Evolutionary conservation across 768 basidiomycete species (phyloP), one percentile per base, ranked within the genome.

Genomic region (Cubamyces sp.): DNA sequence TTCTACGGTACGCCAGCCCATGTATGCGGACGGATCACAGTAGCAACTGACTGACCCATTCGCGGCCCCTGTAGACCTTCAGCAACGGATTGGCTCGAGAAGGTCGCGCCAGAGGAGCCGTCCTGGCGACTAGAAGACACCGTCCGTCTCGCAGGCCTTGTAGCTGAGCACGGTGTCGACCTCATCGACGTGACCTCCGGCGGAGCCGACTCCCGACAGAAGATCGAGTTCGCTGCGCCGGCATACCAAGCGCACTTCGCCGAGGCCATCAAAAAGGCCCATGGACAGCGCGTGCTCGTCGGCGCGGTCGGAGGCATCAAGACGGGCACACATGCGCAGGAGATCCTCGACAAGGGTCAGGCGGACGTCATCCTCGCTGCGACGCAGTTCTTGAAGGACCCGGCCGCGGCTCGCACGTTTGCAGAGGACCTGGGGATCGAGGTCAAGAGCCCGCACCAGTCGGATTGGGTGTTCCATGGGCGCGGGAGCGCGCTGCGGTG

Each of bases 101-200:
- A 82, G 56, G 76, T 78, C 6, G 72, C 81, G 5, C 84, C 85
- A 0, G 74, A 87, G 60, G 83, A 87, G 63, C 80, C 81, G n/a
- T 83, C 83, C 5, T 91, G 92, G 91, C 79, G 81, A 14, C 63
- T 82, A 1, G 84, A 88, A 69, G 91, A 92, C 69, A 89, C 87
- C 60, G 80, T 86, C 12, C 65, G 79, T 16, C 76, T 92, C 28
- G 82, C 85, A 1, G 73, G 76, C 18, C 79, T 86, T 61, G 79
- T 93, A 19, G 77, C 77, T n/a, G 79, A 82, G 19, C 80, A 84
- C 49, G 90, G 90, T 9, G 81, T 93, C 55, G 92, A 93, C 71
- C 77, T 94, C 40, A 73, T 93, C 52, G 91, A 93, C 66, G 81
- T 90, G 37, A 88, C 87, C 3, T 80, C 81, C 0, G 90, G 85